Evolutionary conservation across 352 stramenopile species (phyloP).

Genomic region (Globisporangium nagaii): DNA sequence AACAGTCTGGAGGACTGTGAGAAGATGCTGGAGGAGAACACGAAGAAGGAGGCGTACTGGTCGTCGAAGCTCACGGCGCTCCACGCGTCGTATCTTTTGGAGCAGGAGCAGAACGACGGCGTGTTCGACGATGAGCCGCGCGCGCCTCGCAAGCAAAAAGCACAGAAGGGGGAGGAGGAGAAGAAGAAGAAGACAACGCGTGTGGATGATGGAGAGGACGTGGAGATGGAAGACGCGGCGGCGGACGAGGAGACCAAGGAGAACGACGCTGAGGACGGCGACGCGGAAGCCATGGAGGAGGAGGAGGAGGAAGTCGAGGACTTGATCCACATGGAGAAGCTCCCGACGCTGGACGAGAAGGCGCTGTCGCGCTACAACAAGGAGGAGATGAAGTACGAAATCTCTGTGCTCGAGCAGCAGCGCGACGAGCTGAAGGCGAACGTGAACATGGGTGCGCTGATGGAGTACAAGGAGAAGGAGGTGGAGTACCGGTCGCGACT

Average conservation of each 20-base stretch:
- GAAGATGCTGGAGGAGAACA: constrained; percentile 90
- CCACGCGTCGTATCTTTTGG: constrained; percentile 43
- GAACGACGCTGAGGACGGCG: constrained; percentile 17
- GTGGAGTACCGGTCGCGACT: constrained; percentile 93
- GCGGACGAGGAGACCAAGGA: constrained; percentile 24
- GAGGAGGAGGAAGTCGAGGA: constrained; percentile 30
- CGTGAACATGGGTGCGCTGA: constrained; percentile 91
- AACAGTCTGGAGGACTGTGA: constrained; percentile 92
- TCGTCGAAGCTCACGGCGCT: constrained; percentile 67
- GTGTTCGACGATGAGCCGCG: constrained; percentile 57
- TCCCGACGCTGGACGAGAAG: constrained; percentile 71
- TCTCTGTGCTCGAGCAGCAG: constrained; percentile 90
- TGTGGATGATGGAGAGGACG: constrained; percentile 26
- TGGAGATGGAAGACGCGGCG: constrained; percentile 27
- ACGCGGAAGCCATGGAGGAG: constrained; percentile 15
- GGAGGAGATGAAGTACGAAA: constrained; percentile 93
- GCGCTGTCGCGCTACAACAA: constrained; percentile 86
- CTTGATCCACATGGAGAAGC: constrained; percentile 29
- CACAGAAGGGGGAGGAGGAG: constrained; percentile 25
- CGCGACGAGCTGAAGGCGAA: constrained; percentile 92
- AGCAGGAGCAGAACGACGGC: constrained; percentile 72
- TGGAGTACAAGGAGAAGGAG: constrained; percentile 94
- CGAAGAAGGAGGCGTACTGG: constrained; percentile 88
- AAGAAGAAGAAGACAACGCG: constrained; percentile 15
- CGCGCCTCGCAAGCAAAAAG: constrained; percentile 39